phyloP scores from a whole-genome alignment of 1,139 yeast species.

The Magnusiomyces tetraspermus region DNA sequence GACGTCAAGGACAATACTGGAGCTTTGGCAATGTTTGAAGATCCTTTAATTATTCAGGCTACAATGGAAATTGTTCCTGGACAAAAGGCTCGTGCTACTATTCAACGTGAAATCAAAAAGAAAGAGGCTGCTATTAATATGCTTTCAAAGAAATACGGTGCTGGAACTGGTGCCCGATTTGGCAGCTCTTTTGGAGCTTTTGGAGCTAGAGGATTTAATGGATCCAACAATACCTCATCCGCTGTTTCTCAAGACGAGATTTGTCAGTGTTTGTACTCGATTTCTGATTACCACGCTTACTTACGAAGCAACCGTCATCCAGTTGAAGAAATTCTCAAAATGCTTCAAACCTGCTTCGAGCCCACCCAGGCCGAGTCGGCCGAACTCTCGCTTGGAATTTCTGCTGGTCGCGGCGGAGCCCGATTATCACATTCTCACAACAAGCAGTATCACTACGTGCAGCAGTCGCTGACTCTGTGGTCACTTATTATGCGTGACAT shows the following conservation, averaged over 20 bases:
- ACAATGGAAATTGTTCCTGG: slow-evolving; percentile 54
- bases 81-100: slow-evolving; percentile 42
- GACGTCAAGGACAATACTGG: slow-evolving; percentile 25
- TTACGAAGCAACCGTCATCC: slow-evolving; percentile 60
- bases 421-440: slow-evolving; percentile 60
- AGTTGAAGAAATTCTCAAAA: slow-evolving; percentile 46
- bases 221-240: neutral
- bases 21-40: slow-evolving; percentile 42
- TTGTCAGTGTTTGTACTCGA: slow-evolving; percentile 57
- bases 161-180: slow-evolving; percentile 1
- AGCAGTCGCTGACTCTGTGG: slow-evolving; percentile 64
- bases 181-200: neutral
- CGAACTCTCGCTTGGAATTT: slow-evolving; percentile 48
- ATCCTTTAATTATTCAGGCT: slow-evolving; percentile 48
- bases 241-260: slow-evolving; percentile 41
- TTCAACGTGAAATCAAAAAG: slow-evolving; percentile 47
- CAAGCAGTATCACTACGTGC: slow-evolving; percentile 59
- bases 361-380: slow-evolving; percentile 28
- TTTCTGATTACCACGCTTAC: slow-evolving; percentile 66
- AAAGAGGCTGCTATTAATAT: slow-evolving; percentile 57
- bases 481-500: slow-evolving; percentile 63
- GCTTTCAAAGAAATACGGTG: slow-evolving; percentile 39
- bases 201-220: neutral
- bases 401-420: slow-evolving; percentile 55
- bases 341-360: slow-evolving; percentile 42